These are phyloP conservation scores for Mikania micrantha DNA, from an alignment of 129 eudicot species.

Conservation along the genomic window DNA sequence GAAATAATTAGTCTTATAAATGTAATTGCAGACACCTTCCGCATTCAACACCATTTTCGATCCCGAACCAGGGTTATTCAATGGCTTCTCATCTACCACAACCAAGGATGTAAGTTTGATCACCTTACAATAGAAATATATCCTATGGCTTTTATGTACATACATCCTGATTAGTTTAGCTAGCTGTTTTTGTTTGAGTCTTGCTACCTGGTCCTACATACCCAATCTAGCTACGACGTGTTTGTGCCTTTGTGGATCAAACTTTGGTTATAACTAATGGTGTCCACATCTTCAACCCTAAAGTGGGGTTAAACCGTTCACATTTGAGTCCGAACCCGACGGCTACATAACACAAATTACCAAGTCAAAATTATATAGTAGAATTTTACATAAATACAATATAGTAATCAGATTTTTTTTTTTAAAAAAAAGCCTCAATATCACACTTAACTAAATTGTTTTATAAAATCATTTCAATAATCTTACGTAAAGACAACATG, in stretches of 20 bases:
- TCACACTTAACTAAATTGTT: too few species aligned
- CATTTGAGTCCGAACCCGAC: not conserved
- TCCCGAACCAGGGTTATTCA: conserved; percentile 38
- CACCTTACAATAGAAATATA: not conserved
- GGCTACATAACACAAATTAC: not conserved
- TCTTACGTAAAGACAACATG: too few species aligned
- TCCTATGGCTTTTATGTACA: not conserved
- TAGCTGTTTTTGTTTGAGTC: not conserved
- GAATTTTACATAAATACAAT: too few species aligned
- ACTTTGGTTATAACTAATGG: not conserved
- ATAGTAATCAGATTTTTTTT: too few species aligned
- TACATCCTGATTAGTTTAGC: too few species aligned
- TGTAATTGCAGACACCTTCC: conserved; percentile 42
- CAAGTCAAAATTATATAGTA: too few species aligned
- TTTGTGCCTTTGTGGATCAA: not conserved
- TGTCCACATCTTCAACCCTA: not conserved
- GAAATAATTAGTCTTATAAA: not conserved
- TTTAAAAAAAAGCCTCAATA: too few species aligned
- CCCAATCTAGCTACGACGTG: not conserved
- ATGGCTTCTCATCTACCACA: conserved; percentile 42
- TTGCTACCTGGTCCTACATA: not conserved
- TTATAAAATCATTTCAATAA: too few species aligned
- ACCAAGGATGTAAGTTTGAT: conserved; percentile 67
- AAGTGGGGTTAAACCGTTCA: not conserved
- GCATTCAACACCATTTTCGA: conserved; percentile 62